A percentile compares a stretch with the other conserved stretches of the same genome.
These are phyloP conservation scores for Bipolaris cookei DNA, from an alignment of 2,329 filamentous ascomycete genomes.

Conservation along the genomic window DNA sequence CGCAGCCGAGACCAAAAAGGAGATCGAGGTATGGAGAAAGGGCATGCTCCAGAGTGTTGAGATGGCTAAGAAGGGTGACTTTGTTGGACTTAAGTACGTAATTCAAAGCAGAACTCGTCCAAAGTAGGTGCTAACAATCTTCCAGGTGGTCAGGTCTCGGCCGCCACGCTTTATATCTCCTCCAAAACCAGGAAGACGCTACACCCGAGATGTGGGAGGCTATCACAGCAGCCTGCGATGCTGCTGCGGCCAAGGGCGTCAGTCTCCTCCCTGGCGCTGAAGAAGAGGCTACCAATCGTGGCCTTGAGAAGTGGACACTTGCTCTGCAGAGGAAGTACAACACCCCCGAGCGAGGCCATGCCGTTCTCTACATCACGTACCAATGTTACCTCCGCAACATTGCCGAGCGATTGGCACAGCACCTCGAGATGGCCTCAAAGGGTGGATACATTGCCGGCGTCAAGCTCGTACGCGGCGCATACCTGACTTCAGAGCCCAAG, in stretches of 20 bases:
- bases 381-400: slow-evolving; percentile 63
- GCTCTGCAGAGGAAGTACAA: slow-evolving; percentile 81
- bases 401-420: slow-evolving; percentile 50
- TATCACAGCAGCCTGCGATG: slow-evolving; percentile 76
- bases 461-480: slow-evolving; percentile 65
- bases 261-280: slow-evolving; percentile 85
- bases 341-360: slow-evolving; percentile 57
- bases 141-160: slow-evolving; percentile 80
- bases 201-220: slow-evolving; percentile 69
- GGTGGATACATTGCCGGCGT: slow-evolving; percentile 61
- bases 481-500: slow-evolving; percentile 59
- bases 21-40: slow-evolving; percentile 73
- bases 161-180: slow-evolving; percentile 69
- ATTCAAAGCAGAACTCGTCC: not conserved
- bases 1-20: slow-evolving; percentile 61
- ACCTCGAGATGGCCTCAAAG: slow-evolving; percentile 55
- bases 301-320: slow-evolving; percentile 81
- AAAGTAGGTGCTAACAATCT: slow-evolving; percentile 21
- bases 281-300: slow-evolving; percentile 76
- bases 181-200: slow-evolving; percentile 68
- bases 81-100: slow-evolving; percentile 60
- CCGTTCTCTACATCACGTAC: slow-evolving; percentile 74
- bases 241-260: slow-evolving; percentile 72
- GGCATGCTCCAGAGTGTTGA: slow-evolving; percentile 77
- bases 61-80: slow-evolving; percentile 59